A percentile compares a stretch with the other conserved stretches of the same genome.
Conservation (phyloP, 345 rosid species). For the Corchorus capsularis region DNA sequence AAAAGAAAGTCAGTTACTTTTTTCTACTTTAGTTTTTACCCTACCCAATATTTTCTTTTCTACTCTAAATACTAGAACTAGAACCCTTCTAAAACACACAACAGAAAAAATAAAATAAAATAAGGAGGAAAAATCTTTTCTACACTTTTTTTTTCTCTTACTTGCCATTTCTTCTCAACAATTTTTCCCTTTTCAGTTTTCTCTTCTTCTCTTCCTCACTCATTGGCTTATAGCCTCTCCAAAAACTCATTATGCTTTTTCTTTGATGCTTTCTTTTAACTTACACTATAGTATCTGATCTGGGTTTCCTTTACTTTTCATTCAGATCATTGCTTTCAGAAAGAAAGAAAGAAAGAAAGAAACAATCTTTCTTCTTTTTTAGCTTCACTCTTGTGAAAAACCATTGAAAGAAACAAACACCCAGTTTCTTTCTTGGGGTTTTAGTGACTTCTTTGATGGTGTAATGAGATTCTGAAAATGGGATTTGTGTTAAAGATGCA, state of each 20-base stretch:
- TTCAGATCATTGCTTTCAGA: constrained; percentile 24
- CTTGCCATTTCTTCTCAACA: too few species aligned
- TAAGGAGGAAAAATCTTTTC: neutral
- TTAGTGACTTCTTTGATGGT: constrained; percentile 19
- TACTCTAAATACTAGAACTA: neutral
- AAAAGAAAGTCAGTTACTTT: neutral
- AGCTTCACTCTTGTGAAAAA: constrained; percentile 18
- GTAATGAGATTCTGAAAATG: constrained; percentile 22
- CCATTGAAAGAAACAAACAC: constrained; percentile 17
- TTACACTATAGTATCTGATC: constrained; percentile 26
- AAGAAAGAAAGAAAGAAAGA: neutral
- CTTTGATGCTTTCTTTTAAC: constrained; percentile 3
- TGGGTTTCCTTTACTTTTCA: constrained; percentile 23
- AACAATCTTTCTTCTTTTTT: neutral
- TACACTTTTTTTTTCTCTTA: too few species aligned
- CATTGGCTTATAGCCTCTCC: constrained; percentile 4
- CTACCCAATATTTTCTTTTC: neutral
- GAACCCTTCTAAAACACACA: neutral
- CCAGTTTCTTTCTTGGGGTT: constrained; percentile 3
- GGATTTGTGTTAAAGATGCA: constrained; percentile 27
- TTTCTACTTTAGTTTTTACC: constrained; percentile 8
- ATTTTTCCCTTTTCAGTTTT: neutral
- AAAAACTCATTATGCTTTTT: constrained; percentile 9
- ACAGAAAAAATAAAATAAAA: neutral
- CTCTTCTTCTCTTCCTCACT: neutral